Evolutionary conservation across 257 asterid species (phyloP).

Genomic region (Anisodus tanguticus): DNA sequence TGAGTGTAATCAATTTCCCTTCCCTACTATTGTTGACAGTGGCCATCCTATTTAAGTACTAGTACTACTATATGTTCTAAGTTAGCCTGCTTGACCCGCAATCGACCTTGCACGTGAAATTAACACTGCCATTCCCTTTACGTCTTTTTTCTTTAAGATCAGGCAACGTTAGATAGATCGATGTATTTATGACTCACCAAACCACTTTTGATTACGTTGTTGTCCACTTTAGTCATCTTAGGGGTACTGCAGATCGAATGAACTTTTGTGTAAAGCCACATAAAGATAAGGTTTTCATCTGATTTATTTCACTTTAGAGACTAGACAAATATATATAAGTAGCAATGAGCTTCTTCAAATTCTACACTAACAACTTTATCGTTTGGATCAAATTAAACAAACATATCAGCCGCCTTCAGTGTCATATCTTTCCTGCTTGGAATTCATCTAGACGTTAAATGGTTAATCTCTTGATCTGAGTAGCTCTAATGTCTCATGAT

Average conservation of each 20-base stretch:
- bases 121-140: neutral
- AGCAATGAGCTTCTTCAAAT: conserved; percentile 13
- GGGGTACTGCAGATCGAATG: neutral
- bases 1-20: neutral
- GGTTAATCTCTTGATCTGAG: neutral
- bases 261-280: conserved; percentile 2
- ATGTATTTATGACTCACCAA: conserved; percentile 7
- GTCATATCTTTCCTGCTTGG: neutral
- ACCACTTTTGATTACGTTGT: conserved; percentile 24
- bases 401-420: neutral
- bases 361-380: neutral
- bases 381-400: neutral
- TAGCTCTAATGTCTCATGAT: neutral
- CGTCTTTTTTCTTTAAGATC: neutral
- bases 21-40: neutral
- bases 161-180: neutral
- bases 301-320: neutral
- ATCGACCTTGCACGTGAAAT: neutral
- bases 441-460: neutral
- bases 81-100: neutral
- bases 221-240: conserved; percentile 21
- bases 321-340: neutral
- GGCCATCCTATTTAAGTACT: neutral
- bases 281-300: neutral
- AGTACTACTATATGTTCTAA: neutral